Base-by-base conservation (phyloP, 2,329 filamentous ascomycete genomes). In the Claviceps lovelessii region DNA sequence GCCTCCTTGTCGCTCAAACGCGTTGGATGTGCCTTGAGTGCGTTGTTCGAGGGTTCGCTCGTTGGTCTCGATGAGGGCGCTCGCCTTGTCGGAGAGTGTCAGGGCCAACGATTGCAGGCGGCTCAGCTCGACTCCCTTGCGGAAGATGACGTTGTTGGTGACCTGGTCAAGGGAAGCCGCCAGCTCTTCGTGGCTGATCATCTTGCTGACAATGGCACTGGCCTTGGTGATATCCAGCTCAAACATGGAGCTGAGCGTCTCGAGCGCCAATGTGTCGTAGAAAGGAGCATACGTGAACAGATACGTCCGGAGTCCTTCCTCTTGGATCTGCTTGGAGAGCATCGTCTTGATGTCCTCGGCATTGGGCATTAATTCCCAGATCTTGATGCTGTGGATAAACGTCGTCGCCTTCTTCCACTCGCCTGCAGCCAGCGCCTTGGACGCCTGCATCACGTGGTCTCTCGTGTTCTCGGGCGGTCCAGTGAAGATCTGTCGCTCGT, bases 281-380 rank as follows among this genome's bases (percentile, higher is more conserved):
- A 94, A 98, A 54, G 93, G 93, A 42, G 94, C 93, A 72, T 98
- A 98, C 55, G 93, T 98, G 80, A 98, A 98, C 63, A 98, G 88
- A 71, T 97, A 98, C 54, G 93, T 98, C 64, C 93, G 84, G 54
- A 98, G 84, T 63, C 94, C 93, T 76, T 98, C 93, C 72, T 98
- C 93, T 72, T 98, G 94, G 67, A 97, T 95, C 77, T 98, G 93
- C 70, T 89, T 90, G 54, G 90, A 88, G 58, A 98, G 87, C 93
- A 98, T 96, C 54, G 80, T 73, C 83, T 97, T 97, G 78, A 97
- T 95, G 70, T 90, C 87, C 55, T 91, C 88, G 29, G 87, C 81
- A 71, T 93, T 85, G 56, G 90, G 87, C 82, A 98, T 94, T 61
- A 98, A 80, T 54, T 98, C 93, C 93, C 93, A 98, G 70, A 98